Conservation (phyloP, 208 protist genomes). For the Porcisia hertigi region DNA sequence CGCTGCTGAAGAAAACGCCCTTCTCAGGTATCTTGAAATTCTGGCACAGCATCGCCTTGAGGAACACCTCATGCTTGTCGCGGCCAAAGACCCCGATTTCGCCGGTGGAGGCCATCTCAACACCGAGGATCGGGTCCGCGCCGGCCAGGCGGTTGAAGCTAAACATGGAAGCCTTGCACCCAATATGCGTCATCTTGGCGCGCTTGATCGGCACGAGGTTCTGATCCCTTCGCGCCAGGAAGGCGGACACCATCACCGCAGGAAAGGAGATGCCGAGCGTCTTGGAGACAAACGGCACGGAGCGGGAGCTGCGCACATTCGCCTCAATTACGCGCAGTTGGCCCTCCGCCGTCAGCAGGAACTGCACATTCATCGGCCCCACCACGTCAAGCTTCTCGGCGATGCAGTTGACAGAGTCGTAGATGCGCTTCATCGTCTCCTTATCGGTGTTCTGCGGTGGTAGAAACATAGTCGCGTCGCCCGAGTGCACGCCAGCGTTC, state of each 20-base stretch:
- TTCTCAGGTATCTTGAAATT: conserved; percentile 77
- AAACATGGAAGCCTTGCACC: conserved; percentile 98
- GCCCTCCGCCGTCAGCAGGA: conserved; percentile 95
- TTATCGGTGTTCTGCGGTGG: conserved; percentile 89
- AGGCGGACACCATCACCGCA: conserved; percentile 82
- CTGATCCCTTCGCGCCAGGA: conserved; percentile 71
- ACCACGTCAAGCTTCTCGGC: conserved; percentile 91
- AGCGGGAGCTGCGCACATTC: conserved; percentile 97
- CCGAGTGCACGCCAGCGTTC: conserved; percentile 98
- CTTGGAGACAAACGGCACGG: conserved; percentile 98
- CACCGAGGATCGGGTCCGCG: conserved; percentile 98
- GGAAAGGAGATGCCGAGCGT: conserved; percentile 96
- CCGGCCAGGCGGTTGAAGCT: conserved; percentile 97
- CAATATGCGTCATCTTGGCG: conserved; percentile 90
- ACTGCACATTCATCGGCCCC: conserved; percentile 99
- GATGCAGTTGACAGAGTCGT: conserved; percentile 86
- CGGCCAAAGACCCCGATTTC: conserved; percentile 97
- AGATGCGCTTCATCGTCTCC: conserved; percentile 83
- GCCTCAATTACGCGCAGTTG: conserved; percentile 97
- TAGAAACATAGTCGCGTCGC: conserved; percentile 96
- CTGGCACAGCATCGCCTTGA: conserved; percentile 90
- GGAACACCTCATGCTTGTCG: conserved; percentile 87
- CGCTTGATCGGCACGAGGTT: conserved; percentile 84
- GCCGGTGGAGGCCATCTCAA: conserved; percentile 98
- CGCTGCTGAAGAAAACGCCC: conserved; percentile 89